phyloP scores from a whole-genome alignment of 441 rosid species.

The Brassica balearica region DNA sequence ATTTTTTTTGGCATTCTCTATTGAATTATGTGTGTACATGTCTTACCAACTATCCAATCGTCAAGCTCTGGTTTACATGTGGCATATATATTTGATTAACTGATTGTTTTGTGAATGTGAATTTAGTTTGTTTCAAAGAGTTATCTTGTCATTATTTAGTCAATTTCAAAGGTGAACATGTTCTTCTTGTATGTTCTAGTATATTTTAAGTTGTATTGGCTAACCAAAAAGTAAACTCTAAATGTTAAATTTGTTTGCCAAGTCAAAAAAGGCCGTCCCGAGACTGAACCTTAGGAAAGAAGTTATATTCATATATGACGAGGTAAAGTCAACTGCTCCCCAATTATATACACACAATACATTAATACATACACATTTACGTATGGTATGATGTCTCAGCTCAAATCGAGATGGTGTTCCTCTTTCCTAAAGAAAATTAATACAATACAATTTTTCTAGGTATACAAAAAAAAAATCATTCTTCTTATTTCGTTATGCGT shows the following conservation, averaged over 20 bases:
- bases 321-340: constrained; percentile 21
- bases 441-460: constrained; percentile 11
- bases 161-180: no score
- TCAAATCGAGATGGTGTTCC: not conserved
- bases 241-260: not conserved
- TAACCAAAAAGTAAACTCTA: not conserved
- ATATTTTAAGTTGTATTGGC: not conserved
- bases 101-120: not conserved
- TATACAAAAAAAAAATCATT: not conserved
- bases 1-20: no score
- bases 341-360: constrained; percentile 17
- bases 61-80: not conserved
- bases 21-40: no score
- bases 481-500: not conserved
- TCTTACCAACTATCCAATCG: not conserved
- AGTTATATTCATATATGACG: constrained; percentile 8
- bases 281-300: constrained; percentile 30
- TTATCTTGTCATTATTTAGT: no score
- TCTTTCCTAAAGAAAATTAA: constrained; percentile 7
- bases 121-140: not conserved
- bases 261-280: constrained; percentile 33
- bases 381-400: constrained; percentile 17
- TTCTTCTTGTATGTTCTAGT: no score
- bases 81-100: not conserved
- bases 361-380: constrained; percentile 19